Evolutionary conservation across 176 grass and related monocot species (phyloP), one percentile per base, ranked within the genome.

Genomic region (Triticum monococcum): DNA sequence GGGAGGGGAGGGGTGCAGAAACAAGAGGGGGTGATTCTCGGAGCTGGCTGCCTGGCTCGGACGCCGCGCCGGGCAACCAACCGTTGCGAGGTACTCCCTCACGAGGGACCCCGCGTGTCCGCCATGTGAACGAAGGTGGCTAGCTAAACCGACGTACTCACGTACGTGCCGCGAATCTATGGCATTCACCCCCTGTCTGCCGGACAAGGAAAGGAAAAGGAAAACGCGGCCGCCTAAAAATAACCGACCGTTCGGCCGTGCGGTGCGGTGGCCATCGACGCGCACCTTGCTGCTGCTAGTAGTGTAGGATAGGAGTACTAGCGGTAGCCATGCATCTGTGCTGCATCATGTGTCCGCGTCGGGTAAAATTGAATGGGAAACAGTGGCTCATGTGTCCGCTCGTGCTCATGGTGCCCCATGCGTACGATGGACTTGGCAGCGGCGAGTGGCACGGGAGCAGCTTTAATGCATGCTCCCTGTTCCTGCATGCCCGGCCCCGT

Each of bases 91-190:
- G 50, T 54, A 54, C 16, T 5, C 14, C 30, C 4, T 37, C 81
- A 79, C 67, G 33, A 1, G 12, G 75, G 66, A 26, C 50, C 87
- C 87, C 50, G n/a, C 62, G 1, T 81, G 83, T 26, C 36, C 17
- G 64, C 78, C 79, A 62, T 81, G 77, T 86, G 88, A 76, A 30
- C 28, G 28, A 30, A 30, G 28, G 28, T 30, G 28, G 28, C 28
- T 30, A 30, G 28, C 28, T 30, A 57, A 57, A 57, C 54, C 7
- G 0, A 22, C 54, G 54, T 57, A 22, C 28, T 28, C 3, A 20
- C 35, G 68, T 64, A 57, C 18, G 65, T 40, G 57, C 18, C 65
- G 25, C 52, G 18, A 10, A 12, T 38, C 20, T 45, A 73, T 26
- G 2, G 50, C 2, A 0, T 7, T 46, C 0, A 30, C 22, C 77